Base-by-base conservation (phyloP, 768 basidiomycete species). In the Phylloporus sp. region DNA sequence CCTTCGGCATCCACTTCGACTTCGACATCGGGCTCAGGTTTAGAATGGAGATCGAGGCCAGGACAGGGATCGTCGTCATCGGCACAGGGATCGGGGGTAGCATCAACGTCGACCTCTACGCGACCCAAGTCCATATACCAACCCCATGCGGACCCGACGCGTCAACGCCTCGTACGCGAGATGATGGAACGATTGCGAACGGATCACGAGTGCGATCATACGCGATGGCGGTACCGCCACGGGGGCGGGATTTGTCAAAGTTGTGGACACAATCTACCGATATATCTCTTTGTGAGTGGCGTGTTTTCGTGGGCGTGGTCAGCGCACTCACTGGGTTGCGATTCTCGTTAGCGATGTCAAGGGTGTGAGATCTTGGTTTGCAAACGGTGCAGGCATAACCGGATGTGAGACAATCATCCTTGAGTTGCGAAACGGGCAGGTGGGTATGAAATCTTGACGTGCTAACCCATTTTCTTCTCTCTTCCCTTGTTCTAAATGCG, bases 181-280 rank as follows among this genome's bases (percentile, higher is more conserved):
- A 66, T 58, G 53, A 67, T 66, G 39, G 70, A 69, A 2, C 48
- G 67, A 5, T 64, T 85, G 32, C 63, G 79, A 9, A 62, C 66
- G 6, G 73, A 79, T 48, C 84, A 85, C 55, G 71, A 80, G 3
- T 86, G 84, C 46, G 15, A 49, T 10, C 65, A 71, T 4, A 64
- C 62, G 37, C 39, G n/a, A 1, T 83, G 81, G 80, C 61, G 54
- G 21, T 71, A 71, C 31, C 65, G 71, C 0, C 2, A 58, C 3
- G 79, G 78, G 0, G 70, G 68, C 0, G 76, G 73, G 5, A 39
- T 22, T 9, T 82, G 81, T 42, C 72, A 79, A 42, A 68, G 59
- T 45, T 82, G 81, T 49, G 57, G 63, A 13, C 46, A 60, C 38
- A 43, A 63, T 40, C 56, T 82, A 9, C 70, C 64, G 0, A 13